Percentiles rank a stretch among this genome's conserved stretches.
phyloP scores from a whole-genome alignment of 2,329 filamentous ascomycete genomes.

The Colletotrichum incanum region DNA sequence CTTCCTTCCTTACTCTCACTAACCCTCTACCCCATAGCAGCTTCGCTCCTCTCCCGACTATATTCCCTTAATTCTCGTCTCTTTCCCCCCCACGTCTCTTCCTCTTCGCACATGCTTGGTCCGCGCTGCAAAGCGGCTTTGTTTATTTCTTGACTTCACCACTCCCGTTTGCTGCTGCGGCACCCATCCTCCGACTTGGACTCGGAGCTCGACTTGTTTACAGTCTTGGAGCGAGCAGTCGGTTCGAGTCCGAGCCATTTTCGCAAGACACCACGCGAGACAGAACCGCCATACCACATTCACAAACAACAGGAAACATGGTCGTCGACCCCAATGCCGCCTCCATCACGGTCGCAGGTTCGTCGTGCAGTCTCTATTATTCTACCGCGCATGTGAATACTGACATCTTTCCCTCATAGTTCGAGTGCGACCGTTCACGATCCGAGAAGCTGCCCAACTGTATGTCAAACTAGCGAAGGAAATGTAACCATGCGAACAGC shows the following conservation, averaged over 20 bases:
- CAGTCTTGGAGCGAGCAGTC: conserved; percentile 19
- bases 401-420: conserved; percentile 58
- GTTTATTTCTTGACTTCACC: conserved; percentile 42
- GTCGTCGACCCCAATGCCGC: conserved; percentile 64
- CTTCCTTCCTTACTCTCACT: conserved; percentile 34
- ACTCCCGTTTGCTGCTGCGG: conserved; percentile 9
- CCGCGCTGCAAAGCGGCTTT: conserved; percentile 42
- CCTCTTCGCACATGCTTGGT: conserved; percentile 32
- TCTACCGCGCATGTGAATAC: conserved; percentile 12
- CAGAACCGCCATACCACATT: conserved; percentile 14
- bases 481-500: not conserved
- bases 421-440: conserved; percentile 81
- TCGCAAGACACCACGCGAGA: not conserved
- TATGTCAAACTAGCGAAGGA: conserved; percentile 54
- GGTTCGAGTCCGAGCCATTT: conserved; percentile 20
- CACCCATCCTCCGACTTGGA: not conserved
- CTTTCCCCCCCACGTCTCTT: not conserved
- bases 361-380: conserved; percentile 39
- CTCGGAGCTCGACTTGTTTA: conserved; percentile 27
- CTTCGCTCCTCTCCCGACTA: conserved; percentile 9
- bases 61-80: conserved; percentile 5
- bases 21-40: conserved; percentile 24
- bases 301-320: conserved; percentile 28
- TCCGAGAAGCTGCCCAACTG: conserved; percentile 95
- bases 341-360: conserved; percentile 74